Percentiles rank a stretch among this genome's conserved stretches.
phyloP scores from a whole-genome alignment of 768 basidiomycete genomes.

The Serpula lacrymans region DNA sequence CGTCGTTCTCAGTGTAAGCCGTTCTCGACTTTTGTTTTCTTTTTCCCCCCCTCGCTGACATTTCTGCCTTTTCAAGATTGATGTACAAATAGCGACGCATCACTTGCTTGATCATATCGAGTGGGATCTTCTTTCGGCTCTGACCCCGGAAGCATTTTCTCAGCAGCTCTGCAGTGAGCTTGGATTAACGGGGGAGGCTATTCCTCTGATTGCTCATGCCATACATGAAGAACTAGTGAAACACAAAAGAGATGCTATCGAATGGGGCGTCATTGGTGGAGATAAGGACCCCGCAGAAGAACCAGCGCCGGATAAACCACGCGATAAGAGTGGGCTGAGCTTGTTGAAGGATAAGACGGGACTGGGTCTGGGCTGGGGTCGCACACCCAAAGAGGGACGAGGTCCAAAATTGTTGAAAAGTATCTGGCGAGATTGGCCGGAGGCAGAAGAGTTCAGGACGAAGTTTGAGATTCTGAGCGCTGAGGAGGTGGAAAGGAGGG shows the following conservation, averaged over 20 bases:
- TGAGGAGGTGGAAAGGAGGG: constrained; percentile 90
- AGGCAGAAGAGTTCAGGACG: constrained; percentile 88
- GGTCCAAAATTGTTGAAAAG: constrained; percentile 82
- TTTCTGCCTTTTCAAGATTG: constrained; percentile 59
- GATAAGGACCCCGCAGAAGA: constrained; percentile 47
- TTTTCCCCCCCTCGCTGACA: constrained; percentile 3
- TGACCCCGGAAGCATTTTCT: constrained; percentile 88
- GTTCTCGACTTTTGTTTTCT: constrained; percentile 2
- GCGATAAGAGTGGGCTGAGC: constrained; percentile 50
- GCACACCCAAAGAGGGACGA: constrained; percentile 72
- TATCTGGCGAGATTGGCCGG: constrained; percentile 95
- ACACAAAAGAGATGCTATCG: constrained; percentile 93
- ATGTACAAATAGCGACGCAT: constrained; percentile 91
- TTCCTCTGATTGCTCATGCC: constrained; percentile 88
- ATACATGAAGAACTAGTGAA: constrained; percentile 93
- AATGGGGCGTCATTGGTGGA: constrained; percentile 83
- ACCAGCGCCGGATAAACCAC: constrained; percentile 29
- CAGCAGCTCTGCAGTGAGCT: constrained; percentile 78
- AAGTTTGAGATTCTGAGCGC: constrained; percentile 80
- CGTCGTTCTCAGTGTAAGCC: constrained; percentile 72
- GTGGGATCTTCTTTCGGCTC: constrained; percentile 93
- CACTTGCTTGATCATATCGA: constrained; percentile 95
- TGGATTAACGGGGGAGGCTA: constrained; percentile 82
- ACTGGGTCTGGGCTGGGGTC: constrained; percentile 69
- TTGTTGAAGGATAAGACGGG: constrained; percentile 81